phyloP scores from a whole-genome alignment of 352 stramenopile genomes.

The Globisporangium okanoganense region DNA sequence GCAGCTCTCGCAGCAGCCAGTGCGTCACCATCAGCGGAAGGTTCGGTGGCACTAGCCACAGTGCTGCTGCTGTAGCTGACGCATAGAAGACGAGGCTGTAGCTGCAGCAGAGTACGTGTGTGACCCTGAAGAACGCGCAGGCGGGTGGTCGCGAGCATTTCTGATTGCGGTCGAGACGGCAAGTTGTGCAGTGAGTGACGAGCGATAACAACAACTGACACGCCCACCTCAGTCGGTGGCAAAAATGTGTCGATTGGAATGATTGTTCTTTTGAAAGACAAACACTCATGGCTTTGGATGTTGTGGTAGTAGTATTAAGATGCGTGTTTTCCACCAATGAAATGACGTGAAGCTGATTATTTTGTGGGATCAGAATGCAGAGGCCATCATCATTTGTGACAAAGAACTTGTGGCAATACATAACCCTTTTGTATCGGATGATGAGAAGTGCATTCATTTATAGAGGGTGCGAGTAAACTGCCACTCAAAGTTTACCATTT shows the following conservation, averaged over 20 bases:
- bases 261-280: not conserved
- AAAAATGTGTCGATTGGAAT: not conserved
- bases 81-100: not conserved
- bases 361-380: not conserved
- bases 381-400: not conserved
- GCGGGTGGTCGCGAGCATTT: not conserved
- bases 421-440: no score
- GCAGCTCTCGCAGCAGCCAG: constrained; percentile 13
- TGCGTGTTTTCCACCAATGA: constrained; percentile 3
- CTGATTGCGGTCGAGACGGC: not conserved
- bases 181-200: constrained; percentile 7
- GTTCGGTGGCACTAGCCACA: not conserved
- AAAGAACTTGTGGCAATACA: not conserved
- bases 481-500: not conserved
- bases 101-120: no score
- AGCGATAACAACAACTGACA: not conserved
- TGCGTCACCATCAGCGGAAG: not conserved
- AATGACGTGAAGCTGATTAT: not conserved
- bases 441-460: no score
- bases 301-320: not conserved
- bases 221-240: not conserved
- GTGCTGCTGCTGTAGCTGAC: not conserved
- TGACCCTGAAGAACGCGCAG: not conserved
- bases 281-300: not conserved
- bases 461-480: constrained; percentile 4